Evolutionary conservation across 345 rosid species (phyloP).

Genomic region (Toxicodendron radicans): DNA sequence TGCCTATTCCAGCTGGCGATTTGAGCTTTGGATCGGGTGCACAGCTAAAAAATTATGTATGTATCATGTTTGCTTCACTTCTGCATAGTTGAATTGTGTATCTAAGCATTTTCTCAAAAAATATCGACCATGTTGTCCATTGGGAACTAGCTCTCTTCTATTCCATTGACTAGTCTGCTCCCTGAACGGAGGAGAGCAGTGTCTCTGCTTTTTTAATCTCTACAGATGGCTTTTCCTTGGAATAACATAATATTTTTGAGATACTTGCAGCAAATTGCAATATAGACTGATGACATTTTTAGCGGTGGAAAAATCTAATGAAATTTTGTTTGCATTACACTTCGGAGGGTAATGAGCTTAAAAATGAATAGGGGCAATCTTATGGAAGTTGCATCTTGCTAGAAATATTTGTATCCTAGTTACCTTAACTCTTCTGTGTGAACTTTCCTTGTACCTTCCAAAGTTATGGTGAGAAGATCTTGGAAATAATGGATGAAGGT

Average conservation of each 20-base stretch:
- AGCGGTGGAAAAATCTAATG: no score
- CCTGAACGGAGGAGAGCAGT: not conserved
- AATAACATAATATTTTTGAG: not conserved
- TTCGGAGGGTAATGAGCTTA: no score
- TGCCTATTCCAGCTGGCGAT: constrained; percentile 95
- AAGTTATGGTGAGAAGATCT: not conserved
- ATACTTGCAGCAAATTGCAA: constrained; percentile 5
- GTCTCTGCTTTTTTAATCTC: not conserved
- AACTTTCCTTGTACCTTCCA: not conserved
- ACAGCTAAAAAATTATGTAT: constrained; percentile 88
- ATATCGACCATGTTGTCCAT: not conserved
- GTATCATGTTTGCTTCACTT: constrained; percentile 11
- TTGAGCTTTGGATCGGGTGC: constrained; percentile 99
- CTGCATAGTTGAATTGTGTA: not conserved
- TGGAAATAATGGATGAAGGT: not conserved
- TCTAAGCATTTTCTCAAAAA: not conserved
- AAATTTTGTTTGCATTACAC: no score
- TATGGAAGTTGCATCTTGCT: no score
- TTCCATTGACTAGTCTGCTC: not conserved
- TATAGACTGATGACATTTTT: not conserved
- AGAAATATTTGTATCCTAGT: no score
- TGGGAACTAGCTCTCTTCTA: not conserved
- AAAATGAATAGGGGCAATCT: no score
- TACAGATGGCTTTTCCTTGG: not conserved
- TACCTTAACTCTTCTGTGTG: not conserved